phyloP scores from a whole-genome alignment of 2,329 filamentous ascomycete genomes.

The Eurotiales sp. region DNA sequence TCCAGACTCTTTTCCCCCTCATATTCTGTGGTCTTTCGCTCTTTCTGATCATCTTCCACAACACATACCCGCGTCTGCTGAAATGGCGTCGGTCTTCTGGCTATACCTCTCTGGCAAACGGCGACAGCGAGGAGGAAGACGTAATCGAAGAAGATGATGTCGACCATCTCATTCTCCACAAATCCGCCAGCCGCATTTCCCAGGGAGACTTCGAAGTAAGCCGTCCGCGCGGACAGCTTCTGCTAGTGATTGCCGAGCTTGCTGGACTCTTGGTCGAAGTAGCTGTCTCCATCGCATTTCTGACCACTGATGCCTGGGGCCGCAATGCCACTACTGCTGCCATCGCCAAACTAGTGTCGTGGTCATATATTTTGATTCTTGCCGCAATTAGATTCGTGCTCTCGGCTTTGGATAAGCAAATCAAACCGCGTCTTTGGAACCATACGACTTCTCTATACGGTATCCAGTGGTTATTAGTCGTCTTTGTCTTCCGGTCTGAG shows the following conservation, averaged over 20 bases:
- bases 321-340: slow-evolving; percentile 57
- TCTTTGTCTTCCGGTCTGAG: slow-evolving; percentile 78
- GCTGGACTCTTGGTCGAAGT: slow-evolving; percentile 69
- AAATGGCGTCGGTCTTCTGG: slow-evolving; percentile 52
- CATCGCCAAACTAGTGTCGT: slow-evolving; percentile 65
- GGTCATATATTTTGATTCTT: slow-evolving; percentile 76
- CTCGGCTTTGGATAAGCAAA: slow-evolving; percentile 56
- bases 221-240: slow-evolving; percentile 68
- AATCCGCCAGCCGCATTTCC: slow-evolving; percentile 49
- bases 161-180: slow-evolving; percentile 55
- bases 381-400: slow-evolving; percentile 66
- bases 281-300: slow-evolving; percentile 62
- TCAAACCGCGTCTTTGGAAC: slow-evolving; percentile 80
- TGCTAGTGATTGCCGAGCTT: slow-evolving; percentile 70
- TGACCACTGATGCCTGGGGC: slow-evolving; percentile 60
- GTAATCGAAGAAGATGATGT: slow-evolving; percentile 53
- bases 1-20: slow-evolving; percentile 76
- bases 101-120: slow-evolving; percentile 50
- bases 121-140: slow-evolving; percentile 45
- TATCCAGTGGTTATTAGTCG: slow-evolving; percentile 71
- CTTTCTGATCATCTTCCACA: slow-evolving; percentile 59
- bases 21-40: slow-evolving; percentile 67
- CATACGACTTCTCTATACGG: slow-evolving; percentile 85
- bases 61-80: slow-evolving; percentile 51
- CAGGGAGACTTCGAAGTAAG: slow-evolving; percentile 60